phyloP scores from a whole-genome alignment of 2,329 filamentous ascomycete genomes.

The Colletotrichum magnum region DNA sequence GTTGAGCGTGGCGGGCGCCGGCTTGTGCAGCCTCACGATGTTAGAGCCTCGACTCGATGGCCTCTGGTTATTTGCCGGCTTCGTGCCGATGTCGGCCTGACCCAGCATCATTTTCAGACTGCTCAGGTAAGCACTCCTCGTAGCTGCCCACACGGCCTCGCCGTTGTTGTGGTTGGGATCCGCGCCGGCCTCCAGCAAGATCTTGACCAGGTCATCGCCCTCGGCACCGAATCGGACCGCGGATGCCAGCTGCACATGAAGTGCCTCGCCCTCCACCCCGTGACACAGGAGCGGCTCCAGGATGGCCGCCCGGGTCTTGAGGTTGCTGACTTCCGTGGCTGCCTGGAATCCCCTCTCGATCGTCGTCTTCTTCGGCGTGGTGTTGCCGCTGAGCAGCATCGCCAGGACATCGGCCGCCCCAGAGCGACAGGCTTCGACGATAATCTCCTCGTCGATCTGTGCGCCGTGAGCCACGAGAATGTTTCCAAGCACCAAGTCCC shows the following conservation, averaged over 20 bases:
- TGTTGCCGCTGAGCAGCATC: conserved; percentile 62
- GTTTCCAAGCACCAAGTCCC: conserved; percentile 65
- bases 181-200: conserved; percentile 62
- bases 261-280: conserved; percentile 64
- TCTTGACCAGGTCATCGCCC: conserved; percentile 62
- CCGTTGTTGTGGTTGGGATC: conserved; percentile 69
- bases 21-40: conserved; percentile 55
- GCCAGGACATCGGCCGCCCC: conserved; percentile 64
- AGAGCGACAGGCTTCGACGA: conserved; percentile 67
- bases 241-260: conserved; percentile 67
- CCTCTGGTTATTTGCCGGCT: conserved; percentile 53
- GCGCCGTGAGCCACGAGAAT: conserved; percentile 67
- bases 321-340: conserved; percentile 65
- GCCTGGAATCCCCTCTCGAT: conserved; percentile 68
- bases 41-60: conserved; percentile 18
- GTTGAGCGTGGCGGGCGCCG: conserved; percentile 62
- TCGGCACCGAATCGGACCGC: conserved; percentile 66
- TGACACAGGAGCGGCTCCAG: conserved; percentile 65
- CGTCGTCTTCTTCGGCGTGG: conserved; percentile 55
- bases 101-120: conserved; percentile 68
- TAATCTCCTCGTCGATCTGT: conserved; percentile 65
- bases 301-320: conserved; percentile 63
- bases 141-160: conserved; percentile 69
- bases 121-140: conserved; percentile 63
- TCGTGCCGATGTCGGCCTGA: conserved; percentile 56